Conservation (phyloP, 1,139 yeast genomes). For the Debaryomyces fabryi region DNA sequence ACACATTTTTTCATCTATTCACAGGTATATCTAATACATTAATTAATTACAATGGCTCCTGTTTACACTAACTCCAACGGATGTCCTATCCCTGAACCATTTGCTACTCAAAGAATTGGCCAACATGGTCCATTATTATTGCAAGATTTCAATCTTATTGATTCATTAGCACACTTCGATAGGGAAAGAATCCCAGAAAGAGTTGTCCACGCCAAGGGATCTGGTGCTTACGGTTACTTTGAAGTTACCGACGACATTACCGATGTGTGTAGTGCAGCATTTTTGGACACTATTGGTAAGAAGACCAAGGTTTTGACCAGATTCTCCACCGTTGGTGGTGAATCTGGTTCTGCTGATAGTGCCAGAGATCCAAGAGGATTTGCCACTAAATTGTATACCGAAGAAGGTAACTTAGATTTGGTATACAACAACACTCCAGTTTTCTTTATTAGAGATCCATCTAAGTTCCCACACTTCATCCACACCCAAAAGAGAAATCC, state of each 20-base stretch:
- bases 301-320: constrained; percentile 74
- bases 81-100: constrained; percentile 66
- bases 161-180: constrained; percentile 79
- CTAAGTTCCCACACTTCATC: constrained; percentile 85
- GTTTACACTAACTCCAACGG: constrained; percentile 71
- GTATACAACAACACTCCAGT: constrained; percentile 91
- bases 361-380: constrained; percentile 93
- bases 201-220: constrained; percentile 89
- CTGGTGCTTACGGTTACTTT: constrained; percentile 81
- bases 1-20: background rate
- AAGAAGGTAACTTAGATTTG: constrained; percentile 86
- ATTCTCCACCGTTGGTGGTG: constrained; percentile 91
- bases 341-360: constrained; percentile 79
- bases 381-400: constrained; percentile 80
- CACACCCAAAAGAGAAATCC: constrained; percentile 86
- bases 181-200: constrained; percentile 89
- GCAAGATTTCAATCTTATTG: constrained; percentile 80
- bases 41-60: constrained; percentile 13
- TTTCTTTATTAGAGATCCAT: constrained; percentile 83
- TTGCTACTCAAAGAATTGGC: constrained; percentile 76
- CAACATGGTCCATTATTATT: constrained; percentile 73
- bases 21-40: constrained; percentile 1
- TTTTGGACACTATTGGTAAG: constrained; percentile 73
- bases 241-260: constrained; percentile 82
- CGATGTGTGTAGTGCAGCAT: constrained; percentile 71